Conservation (phyloP, 306 rosid genomes). For the Sicyos edulis region DNA sequence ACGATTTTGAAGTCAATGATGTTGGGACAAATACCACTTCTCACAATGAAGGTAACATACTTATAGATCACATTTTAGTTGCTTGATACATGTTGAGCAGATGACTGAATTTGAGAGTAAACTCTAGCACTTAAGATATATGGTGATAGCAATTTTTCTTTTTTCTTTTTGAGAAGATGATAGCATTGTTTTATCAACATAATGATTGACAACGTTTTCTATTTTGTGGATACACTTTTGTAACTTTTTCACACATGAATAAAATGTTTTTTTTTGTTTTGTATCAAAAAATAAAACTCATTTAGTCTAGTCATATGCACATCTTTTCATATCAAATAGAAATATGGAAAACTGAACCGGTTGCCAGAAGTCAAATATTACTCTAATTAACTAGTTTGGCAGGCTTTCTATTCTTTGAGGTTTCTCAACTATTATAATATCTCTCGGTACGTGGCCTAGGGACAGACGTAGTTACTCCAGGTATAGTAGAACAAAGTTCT, state of each 20-base stretch:
- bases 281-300: not conserved
- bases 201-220: conserved; percentile 5
- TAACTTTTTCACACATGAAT: too few species aligned
- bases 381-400: not conserved
- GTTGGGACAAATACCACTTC: conserved; percentile 36
- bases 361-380: not conserved
- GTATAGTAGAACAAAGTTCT: too few species aligned
- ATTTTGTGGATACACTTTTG: too few species aligned
- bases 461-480: too few species aligned
- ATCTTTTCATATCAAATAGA: not conserved
- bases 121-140: not conserved
- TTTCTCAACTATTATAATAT: not conserved
- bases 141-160: conserved; percentile 6
- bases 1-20: conserved; percentile 59
- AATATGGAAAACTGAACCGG: not conserved
- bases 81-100: conserved; percentile 8
- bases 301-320: not conserved
- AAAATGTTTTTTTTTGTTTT: too few species aligned
- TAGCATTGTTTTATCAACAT: not conserved
- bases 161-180: too few species aligned
- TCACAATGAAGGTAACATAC: conserved; percentile 63
- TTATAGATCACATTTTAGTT: not conserved
- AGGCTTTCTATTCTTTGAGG: not conserved
- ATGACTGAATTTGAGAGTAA: conserved; percentile 2
- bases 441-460: too few species aligned